A percentile compares a stretch with the other conserved stretches of the same genome.
These are phyloP conservation scores for Trypanosoma conorhini DNA, from an alignment of 208 protist species.

Conservation along the genomic window DNA sequence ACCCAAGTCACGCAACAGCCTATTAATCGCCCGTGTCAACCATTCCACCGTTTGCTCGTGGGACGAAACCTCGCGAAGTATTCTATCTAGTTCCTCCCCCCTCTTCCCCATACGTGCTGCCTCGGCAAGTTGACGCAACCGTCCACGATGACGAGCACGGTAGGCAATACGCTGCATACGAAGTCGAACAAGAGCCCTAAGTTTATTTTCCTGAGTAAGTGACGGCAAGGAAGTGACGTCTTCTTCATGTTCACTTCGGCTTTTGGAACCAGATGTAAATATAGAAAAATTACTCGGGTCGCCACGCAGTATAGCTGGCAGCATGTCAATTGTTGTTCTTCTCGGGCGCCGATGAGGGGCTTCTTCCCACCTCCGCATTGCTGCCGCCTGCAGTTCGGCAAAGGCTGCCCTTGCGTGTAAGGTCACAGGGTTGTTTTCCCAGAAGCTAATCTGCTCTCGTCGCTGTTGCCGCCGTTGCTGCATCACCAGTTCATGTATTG, in stretches of 20 bases:
- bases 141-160: slow-evolving; percentile 11
- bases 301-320: neutral
- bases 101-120: neutral
- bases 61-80: slow-evolving; percentile 8
- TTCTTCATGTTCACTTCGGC: neutral
- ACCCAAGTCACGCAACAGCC: slow-evolving; percentile 11
- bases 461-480: neutral
- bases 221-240: neutral
- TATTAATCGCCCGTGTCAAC: slow-evolving; percentile 16
- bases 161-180: slow-evolving; percentile 26
- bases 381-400: slow-evolving; percentile 11
- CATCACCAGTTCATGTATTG: neutral
- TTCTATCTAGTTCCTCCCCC: neutral
- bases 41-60: slow-evolving; percentile 9
- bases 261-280: neutral
- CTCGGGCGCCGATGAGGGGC: neutral
- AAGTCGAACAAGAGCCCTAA: slow-evolving; percentile 20
- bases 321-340: neutral
- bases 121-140: slow-evolving; percentile 15
- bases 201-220: slow-evolving; percentile 13
- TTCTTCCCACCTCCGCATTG: neutral
- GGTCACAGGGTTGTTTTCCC: slow-evolving; percentile 13
- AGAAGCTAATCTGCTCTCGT: neutral
- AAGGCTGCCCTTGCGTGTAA: slow-evolving; percentile 21
- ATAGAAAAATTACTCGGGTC: neutral